A percentile compares a stretch with the other conserved stretches of the same genome.
Evolutionary conservation across 2,329 filamentous ascomycete species (phyloP).

Genomic region (Massarina eburnea): DNA sequence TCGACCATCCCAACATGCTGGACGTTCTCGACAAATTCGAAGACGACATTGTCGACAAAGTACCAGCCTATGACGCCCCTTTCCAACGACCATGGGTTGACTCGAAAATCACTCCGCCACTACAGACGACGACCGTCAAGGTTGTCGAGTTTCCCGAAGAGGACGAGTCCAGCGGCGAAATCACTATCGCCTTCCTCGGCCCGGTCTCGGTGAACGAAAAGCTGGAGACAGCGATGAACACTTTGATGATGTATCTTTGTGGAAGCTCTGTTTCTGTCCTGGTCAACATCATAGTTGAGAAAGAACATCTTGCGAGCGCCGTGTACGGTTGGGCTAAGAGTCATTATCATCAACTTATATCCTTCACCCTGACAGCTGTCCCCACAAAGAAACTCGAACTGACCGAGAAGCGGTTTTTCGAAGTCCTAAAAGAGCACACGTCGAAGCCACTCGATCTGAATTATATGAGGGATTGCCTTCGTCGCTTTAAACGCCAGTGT

Average conservation of each 20-base stretch:
- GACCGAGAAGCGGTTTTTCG: constrained; percentile 83
- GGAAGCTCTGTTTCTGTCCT: constrained; percentile 91
- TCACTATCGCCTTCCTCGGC: constrained; percentile 83
- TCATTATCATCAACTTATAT: constrained; percentile 79
- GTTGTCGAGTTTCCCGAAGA: constrained; percentile 93
- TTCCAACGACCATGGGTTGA: constrained; percentile 93
- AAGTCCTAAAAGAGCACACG: constrained; percentile 78
- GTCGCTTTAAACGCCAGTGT: constrained; percentile 75
- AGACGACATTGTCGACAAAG: constrained; percentile 77
- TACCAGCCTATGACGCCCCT: constrained; percentile 71
- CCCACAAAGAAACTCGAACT: constrained; percentile 80
- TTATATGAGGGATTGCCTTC: constrained; percentile 86
- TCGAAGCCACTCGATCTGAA: constrained; percentile 82
- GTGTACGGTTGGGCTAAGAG: constrained; percentile 78
- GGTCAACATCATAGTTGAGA: constrained; percentile 90
- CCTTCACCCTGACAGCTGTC: constrained; percentile 83
- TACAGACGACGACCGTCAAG: constrained; percentile 73
- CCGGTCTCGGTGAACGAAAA: constrained; percentile 72
- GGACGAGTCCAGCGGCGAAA: constrained; percentile 89
- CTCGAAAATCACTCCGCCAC: constrained; percentile 72
- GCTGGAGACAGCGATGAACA: constrained; percentile 69
- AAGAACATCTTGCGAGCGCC: constrained; percentile 85
- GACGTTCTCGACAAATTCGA: constrained; percentile 86
- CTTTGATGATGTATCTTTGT: constrained; percentile 82
- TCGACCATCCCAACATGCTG: constrained; percentile 79